phyloP scores from a whole-genome alignment of 192 early-diverging fungal species.

The Pilaira anomala region DNA sequence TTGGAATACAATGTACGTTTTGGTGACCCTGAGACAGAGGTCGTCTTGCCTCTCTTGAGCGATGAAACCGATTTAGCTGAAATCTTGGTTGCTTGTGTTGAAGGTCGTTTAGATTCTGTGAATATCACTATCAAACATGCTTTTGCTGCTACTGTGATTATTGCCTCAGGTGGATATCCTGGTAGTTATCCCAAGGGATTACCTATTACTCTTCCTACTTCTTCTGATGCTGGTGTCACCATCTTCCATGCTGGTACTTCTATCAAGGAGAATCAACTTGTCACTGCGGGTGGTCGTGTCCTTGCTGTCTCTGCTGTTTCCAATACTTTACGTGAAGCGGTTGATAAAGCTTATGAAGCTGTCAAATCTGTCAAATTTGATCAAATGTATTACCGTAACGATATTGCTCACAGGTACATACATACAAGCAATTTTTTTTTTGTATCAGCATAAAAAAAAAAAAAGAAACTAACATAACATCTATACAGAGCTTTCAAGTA shows the following conservation, averaged over 20 bases:
- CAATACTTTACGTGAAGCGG: conserved; percentile 68
- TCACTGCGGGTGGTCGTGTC: conserved; percentile 94
- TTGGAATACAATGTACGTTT: conserved; percentile 98
- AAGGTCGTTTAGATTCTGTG: conserved; percentile 90
- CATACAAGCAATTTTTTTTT: too few relatives aligned
- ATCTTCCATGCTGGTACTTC: conserved; percentile 96
- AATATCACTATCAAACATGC: conserved; percentile 65
- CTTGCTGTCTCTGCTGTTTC: conserved; percentile 87
- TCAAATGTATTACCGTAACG: conserved; percentile 82
- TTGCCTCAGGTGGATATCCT: conserved; percentile 93
- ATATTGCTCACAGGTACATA: conserved; percentile 67
- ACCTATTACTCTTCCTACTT: conserved; percentile 60
- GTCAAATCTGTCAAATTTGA: conserved; percentile 77
- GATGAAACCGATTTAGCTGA: conserved; percentile 82
- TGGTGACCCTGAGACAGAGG: conserved; percentile 98
- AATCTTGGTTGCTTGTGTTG: conserved; percentile 81
- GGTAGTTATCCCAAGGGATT: conserved; percentile 81
- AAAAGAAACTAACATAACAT: too few relatives aligned
- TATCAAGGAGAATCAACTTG: conserved; percentile 52
- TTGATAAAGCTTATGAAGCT: conserved; percentile 72
- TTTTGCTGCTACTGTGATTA: conserved; percentile 87
- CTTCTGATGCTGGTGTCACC: conserved; percentile 39
- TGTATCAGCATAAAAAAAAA: too few relatives aligned
- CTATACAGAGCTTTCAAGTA: conserved; percentile 41
- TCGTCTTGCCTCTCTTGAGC: conserved; percentile 85